phyloP scores from a whole-genome alignment of 1,284 basidiomycete genomes.

The Takashimella koratensis region DNA sequence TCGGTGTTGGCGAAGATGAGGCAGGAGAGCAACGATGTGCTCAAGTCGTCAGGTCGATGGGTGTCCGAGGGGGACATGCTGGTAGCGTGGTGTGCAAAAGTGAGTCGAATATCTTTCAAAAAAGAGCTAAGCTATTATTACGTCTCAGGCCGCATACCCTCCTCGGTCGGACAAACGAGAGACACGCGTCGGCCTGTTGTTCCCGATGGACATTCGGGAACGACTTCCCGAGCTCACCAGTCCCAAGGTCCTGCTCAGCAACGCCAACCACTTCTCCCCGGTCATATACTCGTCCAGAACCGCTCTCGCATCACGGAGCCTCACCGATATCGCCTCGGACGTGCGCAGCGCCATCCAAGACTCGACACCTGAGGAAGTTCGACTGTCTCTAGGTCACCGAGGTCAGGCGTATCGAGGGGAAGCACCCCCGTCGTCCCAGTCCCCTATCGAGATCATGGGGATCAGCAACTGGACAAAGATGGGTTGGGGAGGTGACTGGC shows the following conservation, averaged over 20 bases:
- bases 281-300: not conserved
- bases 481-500: constrained; percentile 5
- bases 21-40: not conserved
- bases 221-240: constrained; percentile 4
- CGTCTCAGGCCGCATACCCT: too few species aligned
- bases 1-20: not conserved
- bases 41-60: not conserved
- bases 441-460: not conserved
- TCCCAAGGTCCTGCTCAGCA: constrained; percentile 1
- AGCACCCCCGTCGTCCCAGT: not conserved
- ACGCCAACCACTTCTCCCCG: not conserved
- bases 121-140: too few species aligned
- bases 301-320: not conserved
- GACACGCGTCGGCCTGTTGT: constrained; percentile 1
- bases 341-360: not conserved
- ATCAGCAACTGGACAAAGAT: constrained; percentile 9
- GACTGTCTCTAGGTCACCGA: not conserved
- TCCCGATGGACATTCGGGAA: constrained; percentile 5
- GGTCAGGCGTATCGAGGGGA: not conserved
- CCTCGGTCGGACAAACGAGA: too few species aligned
- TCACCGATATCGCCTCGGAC: not conserved
- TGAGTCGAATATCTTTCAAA: constrained; percentile 1
- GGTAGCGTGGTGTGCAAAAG: constrained; percentile 6
- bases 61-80: constrained; percentile 8
- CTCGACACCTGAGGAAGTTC: not conserved